A percentile compares a stretch with the other conserved stretches of the same genome.
These are phyloP conservation scores for Nepenthes gracilis DNA, from an alignment of 148 eudicot genomes.

Conservation along the genomic window DNA sequence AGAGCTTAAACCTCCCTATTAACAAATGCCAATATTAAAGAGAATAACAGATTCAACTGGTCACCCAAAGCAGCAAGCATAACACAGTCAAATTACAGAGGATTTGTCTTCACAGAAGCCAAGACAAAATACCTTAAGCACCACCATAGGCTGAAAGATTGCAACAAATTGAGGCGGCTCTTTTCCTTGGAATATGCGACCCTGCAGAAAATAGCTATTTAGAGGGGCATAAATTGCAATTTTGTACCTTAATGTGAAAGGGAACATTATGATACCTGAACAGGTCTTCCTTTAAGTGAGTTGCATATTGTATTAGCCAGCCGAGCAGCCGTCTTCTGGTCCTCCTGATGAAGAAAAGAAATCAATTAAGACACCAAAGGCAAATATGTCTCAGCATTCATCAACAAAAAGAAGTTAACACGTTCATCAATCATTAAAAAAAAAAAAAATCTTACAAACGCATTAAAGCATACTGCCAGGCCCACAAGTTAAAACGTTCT, in stretches of 20 bases:
- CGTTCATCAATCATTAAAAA: too few relatives aligned
- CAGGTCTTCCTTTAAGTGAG: slow-evolving; percentile 93
- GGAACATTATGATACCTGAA: slow-evolving; percentile 40
- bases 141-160: slow-evolving; percentile 88
- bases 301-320: slow-evolving; percentile 79
- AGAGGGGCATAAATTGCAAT: background rate
- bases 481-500: too few relatives aligned
- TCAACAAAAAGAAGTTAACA: background rate
- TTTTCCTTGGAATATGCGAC: slow-evolving; percentile 81
- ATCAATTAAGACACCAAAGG: background rate
- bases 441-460: too few relatives aligned
- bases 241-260: background rate
- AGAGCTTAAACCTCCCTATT: slow-evolving; percentile 89
- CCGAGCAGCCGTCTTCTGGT: slow-evolving; percentile 65
- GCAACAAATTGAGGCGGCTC: slow-evolving; percentile 97
- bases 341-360: slow-evolving; percentile 51
- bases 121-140: slow-evolving; percentile 62
- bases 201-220: slow-evolving; percentile 29
- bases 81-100: background rate
- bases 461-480: too few relatives aligned
- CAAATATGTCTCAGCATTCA: background rate
- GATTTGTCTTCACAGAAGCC: slow-evolving; percentile 1
- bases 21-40: slow-evolving; percentile 5
- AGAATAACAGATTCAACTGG: slow-evolving; percentile 9
- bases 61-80: slow-evolving; percentile 5